Conservation (phyloP, 148 eudicot genomes). For the Nyssa sinensis region DNA sequence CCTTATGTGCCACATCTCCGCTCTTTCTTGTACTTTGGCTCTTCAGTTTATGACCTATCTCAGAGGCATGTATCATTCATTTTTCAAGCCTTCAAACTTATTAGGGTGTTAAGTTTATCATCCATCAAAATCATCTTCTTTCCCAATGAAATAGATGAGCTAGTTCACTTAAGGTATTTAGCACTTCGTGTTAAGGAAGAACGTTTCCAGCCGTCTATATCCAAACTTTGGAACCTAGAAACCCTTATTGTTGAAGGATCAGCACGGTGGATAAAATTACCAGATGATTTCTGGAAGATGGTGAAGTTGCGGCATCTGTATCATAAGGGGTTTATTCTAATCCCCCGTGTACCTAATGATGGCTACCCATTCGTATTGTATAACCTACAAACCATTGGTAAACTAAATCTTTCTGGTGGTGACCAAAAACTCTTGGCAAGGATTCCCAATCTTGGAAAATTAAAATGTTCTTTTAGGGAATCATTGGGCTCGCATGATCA, state of each 20-base stretch:
- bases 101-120: slow-evolving; percentile 11
- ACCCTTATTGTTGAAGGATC: background rate
- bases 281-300: background rate
- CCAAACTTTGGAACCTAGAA: slow-evolving; percentile 18
- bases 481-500: background rate
- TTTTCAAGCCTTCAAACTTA: no score
- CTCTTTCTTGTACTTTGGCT: background rate
- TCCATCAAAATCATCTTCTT: background rate
- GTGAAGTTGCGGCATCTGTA: slow-evolving; percentile 20
- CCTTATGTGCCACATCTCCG: background rate
- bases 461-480: slow-evolving; percentile 10
- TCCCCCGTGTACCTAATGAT: no score
- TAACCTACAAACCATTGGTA: slow-evolving; percentile 10
- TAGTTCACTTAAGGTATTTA: slow-evolving; percentile 20
- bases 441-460: slow-evolving; percentile 14
- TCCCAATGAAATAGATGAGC: background rate
- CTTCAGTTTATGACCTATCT: no score
- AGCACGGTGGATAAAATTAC: background rate
- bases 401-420: background rate
- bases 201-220: background rate
- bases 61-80: no score
- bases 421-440: background rate
- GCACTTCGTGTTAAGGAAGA: background rate
- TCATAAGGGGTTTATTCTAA: background rate
- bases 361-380: background rate